Evolutionary conservation across 2,329 filamentous ascomycete genomes (phyloP).

Genomic region (Sarocladium brachiariae): DNA sequence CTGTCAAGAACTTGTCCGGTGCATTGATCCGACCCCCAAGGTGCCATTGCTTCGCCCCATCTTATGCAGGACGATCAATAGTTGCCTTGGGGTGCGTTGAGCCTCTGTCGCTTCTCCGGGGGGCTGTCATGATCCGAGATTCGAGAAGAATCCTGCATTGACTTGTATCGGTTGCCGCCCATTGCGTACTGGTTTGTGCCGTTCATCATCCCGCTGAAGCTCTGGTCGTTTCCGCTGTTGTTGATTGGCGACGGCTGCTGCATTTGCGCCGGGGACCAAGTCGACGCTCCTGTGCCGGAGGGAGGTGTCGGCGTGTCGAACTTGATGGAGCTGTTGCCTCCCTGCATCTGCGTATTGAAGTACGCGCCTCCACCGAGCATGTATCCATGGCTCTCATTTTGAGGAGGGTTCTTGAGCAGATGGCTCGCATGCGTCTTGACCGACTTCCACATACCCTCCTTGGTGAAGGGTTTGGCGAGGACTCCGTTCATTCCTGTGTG

Average conservation of each 20-base stretch:
- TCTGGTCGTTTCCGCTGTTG: slow-evolving; percentile 33
- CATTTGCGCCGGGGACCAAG: slow-evolving; percentile 46
- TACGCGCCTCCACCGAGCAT: slow-evolving; percentile 26
- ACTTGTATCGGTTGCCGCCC: slow-evolving; percentile 22
- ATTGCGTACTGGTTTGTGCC: slow-evolving; percentile 32
- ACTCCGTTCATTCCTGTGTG: slow-evolving; percentile 92
- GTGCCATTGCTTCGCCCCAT: too few species aligned
- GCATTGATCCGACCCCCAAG: too few species aligned
- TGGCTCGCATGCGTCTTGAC: slow-evolving; percentile 85
- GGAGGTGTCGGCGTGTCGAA: slow-evolving; percentile 52
- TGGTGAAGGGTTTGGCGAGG: slow-evolving; percentile 92
- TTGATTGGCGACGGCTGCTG: slow-evolving; percentile 40
- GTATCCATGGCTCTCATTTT: slow-evolving; percentile 33
- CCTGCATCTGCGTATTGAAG: slow-evolving; percentile 22
- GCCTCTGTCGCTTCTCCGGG: slow-evolving; percentile 46
- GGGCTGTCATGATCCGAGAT: slow-evolving; percentile 35
- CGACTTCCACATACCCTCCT: slow-evolving; percentile 75
- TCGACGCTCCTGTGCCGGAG: slow-evolving; percentile 38
- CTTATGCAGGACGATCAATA: slow-evolving; percentile 19
- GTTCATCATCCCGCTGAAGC: slow-evolving; percentile 37
- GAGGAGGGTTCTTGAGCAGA: slow-evolving; percentile 61
- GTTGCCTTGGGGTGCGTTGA: slow-evolving; percentile 36
- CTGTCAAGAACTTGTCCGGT: neutral
- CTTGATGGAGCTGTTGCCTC: slow-evolving; percentile 29
- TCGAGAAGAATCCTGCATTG: slow-evolving; percentile 20